Evolutionary conservation across 2,329 filamentous ascomycete species (phyloP), one percentile per base, ranked within the genome.

Genomic region (Pseudocercospora ulei): DNA sequence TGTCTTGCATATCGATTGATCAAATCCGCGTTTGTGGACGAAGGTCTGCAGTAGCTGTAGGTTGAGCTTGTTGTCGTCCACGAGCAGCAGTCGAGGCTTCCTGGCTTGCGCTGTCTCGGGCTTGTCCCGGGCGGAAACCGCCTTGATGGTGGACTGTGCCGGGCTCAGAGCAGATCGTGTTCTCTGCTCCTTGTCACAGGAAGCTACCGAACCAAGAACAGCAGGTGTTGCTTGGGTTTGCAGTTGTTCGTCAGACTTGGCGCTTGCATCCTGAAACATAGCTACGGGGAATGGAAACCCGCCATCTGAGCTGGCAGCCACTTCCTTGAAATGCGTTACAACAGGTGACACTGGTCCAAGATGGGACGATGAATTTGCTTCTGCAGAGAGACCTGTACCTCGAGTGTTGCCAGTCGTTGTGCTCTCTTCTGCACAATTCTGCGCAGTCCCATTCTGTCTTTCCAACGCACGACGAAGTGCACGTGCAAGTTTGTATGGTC

Each of bases 1-100:
- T 16, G 43, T 60, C 58, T 13, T 61, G 56, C 9, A 63, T 58
- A 8, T 52, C 12, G 40, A 34, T n/a, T 14, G 27, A 14, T 43
- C 48, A 35, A 48, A 47, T 4, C 45, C 46, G 14, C 45, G 44
- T 19, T 44, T 51, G 29, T 46, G 49, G 18, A 46, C 61, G 2
- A 60, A 64, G 2, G 62, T 59, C 2, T 62, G 54, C 11, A 53
- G 37, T 2, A 55, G 41, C 14, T 50, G 39, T 3, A 54, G 44
- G 13, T 56, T 57, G 31, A 56, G 34, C 26, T 47, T 47, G 30
- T 56, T 56, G 43, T 56, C 53, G 27, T 56, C 53, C 11, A 56
- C 54, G 1, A 56, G 43, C 3, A 56, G 49, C 4, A 57, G 19
- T 1, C 37, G 41, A 13, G 47, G 47, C 31, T 38, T 49, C 12